phyloP scores from a whole-genome alignment of 192 early-diverging fungal species.

The Umbelopsis ramanniana region DNA sequence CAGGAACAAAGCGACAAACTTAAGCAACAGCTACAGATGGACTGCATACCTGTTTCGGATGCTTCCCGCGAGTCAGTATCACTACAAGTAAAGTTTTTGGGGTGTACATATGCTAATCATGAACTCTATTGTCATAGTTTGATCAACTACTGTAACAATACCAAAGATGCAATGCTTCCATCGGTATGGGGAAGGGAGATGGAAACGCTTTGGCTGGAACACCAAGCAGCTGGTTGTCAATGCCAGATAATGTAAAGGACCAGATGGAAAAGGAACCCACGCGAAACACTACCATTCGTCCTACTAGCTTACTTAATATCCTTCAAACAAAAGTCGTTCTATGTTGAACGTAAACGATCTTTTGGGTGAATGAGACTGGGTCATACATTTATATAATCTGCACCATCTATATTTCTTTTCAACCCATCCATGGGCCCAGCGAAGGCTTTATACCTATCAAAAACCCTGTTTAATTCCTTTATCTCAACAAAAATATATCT shows the following conservation, averaged over 20 bases:
- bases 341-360: too few relatives aligned
- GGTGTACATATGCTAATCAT: neutral
- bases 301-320: too few relatives aligned
- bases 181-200: constrained; percentile 20
- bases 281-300: too few relatives aligned
- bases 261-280: too few relatives aligned
- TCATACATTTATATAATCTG: too few relatives aligned
- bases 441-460: neutral
- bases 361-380: too few relatives aligned
- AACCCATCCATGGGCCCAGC: neutral
- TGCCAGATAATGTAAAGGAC: neutral
- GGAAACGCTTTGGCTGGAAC: constrained; percentile 16
- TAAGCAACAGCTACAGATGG: constrained; percentile 14
- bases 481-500: neutral
- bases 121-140: neutral
- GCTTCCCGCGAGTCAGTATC: constrained; percentile 15
- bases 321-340: too few relatives aligned
- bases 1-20: constrained; percentile 19
- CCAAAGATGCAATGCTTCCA: constrained; percentile 15
- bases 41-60: constrained; percentile 16
- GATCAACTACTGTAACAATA: constrained; percentile 22
- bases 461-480: neutral
- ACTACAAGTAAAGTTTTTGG: neutral
- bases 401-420: neutral
- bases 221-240: constrained; percentile 13